Base-by-base conservation (phyloP, 164 flowering plant genomes). In the Liquidambar formosana region DNA sequence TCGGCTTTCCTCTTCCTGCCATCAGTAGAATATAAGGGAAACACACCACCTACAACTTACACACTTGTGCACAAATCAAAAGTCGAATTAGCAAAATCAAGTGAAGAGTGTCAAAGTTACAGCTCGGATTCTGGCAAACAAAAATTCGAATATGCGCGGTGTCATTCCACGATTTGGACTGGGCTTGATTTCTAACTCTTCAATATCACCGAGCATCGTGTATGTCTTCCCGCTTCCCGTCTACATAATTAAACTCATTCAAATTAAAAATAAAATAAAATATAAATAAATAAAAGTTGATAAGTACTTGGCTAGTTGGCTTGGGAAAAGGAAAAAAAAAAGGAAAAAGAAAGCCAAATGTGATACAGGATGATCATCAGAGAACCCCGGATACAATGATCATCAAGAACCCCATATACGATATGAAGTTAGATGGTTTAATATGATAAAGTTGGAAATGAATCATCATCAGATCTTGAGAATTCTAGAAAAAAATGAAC, bases 181-280 rank as follows among this genome's bases (percentile, higher is more conserved):
- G 56, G 94, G 94, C 73, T 71, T 84, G 61, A 79, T 71, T 78
- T 90, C 92, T 71, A 93, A 72, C 44, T 88, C 91, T 25, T 85
- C 91, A 67, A 90, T 91, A 68, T 92, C 97, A 5, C 99, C 99
- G 15, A 93, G 94, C 98, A 96, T 96, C 44, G 98, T 96, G 66
- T 88, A 71, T 48, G 99, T 96, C 77, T 96, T 96, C 54, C 99
- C 99, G 66, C 99, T 96, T 75, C 99, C 99, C 14, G 99, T 96
- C 98, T 96, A 78, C 80, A 86, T 38, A 9, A 65, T 47, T 12
- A 59, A 78, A 70, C n/a, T 15, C 18, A 26, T 61, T 52, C 27
- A 43, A 16, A 45, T 52, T 8, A 49, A 23, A 48, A 58, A n/a
- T 2, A 26, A 47, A n/a, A n/a, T n/a, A n/a, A n/a, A n/a, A n/a